Conservation (phyloP, 306 rosid species). For the Amphicarpaea edgeworthii region DNA sequence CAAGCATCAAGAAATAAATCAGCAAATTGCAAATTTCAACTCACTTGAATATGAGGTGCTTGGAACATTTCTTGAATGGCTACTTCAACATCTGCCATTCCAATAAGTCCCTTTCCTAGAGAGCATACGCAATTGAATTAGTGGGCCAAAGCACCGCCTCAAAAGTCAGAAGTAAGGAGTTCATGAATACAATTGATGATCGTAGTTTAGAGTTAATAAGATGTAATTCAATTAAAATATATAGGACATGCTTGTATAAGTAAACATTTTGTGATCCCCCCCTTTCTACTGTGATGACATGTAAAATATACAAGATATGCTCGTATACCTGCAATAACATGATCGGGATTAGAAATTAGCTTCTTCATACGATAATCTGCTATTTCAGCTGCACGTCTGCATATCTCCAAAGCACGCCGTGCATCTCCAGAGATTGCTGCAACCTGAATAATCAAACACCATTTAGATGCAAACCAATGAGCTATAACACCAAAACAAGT, state of each 20-base stretch:
- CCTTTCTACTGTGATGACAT: conserved; percentile 26
- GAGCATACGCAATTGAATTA: conserved; percentile 41
- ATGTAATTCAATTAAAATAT: conserved; percentile 32
- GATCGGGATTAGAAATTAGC: conserved; percentile 51
- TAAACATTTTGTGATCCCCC: not conserved
- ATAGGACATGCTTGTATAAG: too few species aligned
- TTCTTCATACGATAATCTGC: conserved; percentile 74
- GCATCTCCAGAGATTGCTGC: conserved; percentile 99
- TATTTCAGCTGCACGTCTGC: conserved; percentile 96
- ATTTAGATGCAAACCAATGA: conserved; percentile 31
- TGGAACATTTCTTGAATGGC: conserved; percentile 98
- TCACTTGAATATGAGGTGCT: conserved; percentile 98
- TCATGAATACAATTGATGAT: conserved; percentile 17
- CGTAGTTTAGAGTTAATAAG: conserved; percentile 29
- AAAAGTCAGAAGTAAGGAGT: not conserved
- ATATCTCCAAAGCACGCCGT: conserved; percentile 93
- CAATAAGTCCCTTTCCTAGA: conserved; percentile 70
- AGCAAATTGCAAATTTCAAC: conserved; percentile 41
- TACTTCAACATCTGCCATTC: conserved; percentile 81
- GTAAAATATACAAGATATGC: conserved; percentile 21
- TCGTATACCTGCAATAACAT: conserved; percentile 61
- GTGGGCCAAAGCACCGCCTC: conserved; percentile 29
- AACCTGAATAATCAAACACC: conserved; percentile 63
- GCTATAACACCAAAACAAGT: conserved; percentile 25
- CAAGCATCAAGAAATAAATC: conserved; percentile 34